Conservation (phyloP, 768 basidiomycete genomes). For the Podaxis pistillaris region DNA sequence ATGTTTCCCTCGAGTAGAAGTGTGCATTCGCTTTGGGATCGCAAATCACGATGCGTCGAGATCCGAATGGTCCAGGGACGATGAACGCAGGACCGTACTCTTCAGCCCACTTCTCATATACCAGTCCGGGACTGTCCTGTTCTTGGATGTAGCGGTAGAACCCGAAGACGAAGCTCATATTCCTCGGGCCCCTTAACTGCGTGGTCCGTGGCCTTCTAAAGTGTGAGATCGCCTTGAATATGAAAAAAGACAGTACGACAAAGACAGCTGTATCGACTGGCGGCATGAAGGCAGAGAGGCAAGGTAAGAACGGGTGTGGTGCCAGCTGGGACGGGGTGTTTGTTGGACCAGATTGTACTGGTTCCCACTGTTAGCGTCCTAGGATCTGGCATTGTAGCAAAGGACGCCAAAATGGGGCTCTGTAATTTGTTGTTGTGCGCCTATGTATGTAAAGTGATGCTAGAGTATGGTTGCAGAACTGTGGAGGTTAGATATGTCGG, state of each 20-base stretch:
- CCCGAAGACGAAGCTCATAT: conserved; percentile 42
- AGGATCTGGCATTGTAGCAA: no score
- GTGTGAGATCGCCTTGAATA: background rate
- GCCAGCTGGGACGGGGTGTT: background rate
- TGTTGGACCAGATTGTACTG: background rate
- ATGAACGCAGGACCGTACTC: conserved; percentile 47
- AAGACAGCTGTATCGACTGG: background rate
- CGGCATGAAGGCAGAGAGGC: background rate
- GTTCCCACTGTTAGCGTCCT: background rate
- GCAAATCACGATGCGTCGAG: conserved; percentile 33
- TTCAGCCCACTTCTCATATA: conserved; percentile 46
- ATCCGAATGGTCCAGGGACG: conserved; percentile 36
- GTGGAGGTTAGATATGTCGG: no score
- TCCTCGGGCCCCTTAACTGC: conserved; percentile 40
- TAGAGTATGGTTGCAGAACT: no score
- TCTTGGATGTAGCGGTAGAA: conserved; percentile 26
- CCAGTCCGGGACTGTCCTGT: conserved; percentile 25
- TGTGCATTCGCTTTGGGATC: conserved; percentile 54
- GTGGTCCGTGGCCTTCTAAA: conserved; percentile 23
- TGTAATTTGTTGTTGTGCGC: no score
- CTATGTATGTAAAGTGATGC: no score
- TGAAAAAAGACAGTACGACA: background rate
- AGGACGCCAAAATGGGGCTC: no score
- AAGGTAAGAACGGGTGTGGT: background rate
- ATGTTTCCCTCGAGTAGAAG: conserved; percentile 49